phyloP scores from a whole-genome alignment of 768 basidiomycete genomes.

The Strobilomyces dryophilus region DNA sequence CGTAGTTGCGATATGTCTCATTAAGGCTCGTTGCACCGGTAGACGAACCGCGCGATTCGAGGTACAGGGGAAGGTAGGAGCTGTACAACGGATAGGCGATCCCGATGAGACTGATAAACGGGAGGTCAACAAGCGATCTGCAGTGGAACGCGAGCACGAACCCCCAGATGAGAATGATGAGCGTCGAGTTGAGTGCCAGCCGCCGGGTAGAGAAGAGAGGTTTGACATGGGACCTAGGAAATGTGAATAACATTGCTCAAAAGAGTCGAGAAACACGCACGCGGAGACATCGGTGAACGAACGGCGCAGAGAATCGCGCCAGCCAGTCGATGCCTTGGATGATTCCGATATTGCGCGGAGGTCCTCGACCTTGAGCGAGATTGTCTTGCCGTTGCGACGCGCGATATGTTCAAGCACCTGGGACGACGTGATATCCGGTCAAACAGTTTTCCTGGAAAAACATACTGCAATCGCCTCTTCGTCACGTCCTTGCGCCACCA shows the following conservation, averaged over 20 bases:
- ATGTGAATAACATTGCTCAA: not conserved
- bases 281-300: slow-evolving; percentile 39
- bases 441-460: not conserved
- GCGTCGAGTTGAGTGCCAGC: slow-evolving; percentile 41
- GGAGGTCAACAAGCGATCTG: not conserved
- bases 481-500: slow-evolving; percentile 53
- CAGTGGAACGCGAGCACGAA: slow-evolving; percentile 17
- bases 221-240: slow-evolving; percentile 39
- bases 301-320: slow-evolving; percentile 25
- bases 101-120: slow-evolving; percentile 38
- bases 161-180: slow-evolving; percentile 53
- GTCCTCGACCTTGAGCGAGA: slow-evolving; percentile 44
- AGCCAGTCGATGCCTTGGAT: slow-evolving; percentile 10
- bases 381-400: slow-evolving; percentile 40
- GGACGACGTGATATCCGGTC: not conserved
- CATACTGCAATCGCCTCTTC: slow-evolving; percentile 47
- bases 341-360: slow-evolving; percentile 31
- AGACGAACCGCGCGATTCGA: slow-evolving; percentile 32
- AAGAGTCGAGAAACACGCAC: slow-evolving; percentile 24
- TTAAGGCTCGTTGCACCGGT: slow-evolving; percentile 19
- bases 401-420: slow-evolving; percentile 50
- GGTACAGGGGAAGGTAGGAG: slow-evolving; percentile 48
- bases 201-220: slow-evolving; percentile 45
- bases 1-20: slow-evolving; percentile 45
- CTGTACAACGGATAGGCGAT: slow-evolving; percentile 54